Base-by-base conservation (phyloP, 108 stramenopile species). In the Asterionellopsis glacialis region DNA sequence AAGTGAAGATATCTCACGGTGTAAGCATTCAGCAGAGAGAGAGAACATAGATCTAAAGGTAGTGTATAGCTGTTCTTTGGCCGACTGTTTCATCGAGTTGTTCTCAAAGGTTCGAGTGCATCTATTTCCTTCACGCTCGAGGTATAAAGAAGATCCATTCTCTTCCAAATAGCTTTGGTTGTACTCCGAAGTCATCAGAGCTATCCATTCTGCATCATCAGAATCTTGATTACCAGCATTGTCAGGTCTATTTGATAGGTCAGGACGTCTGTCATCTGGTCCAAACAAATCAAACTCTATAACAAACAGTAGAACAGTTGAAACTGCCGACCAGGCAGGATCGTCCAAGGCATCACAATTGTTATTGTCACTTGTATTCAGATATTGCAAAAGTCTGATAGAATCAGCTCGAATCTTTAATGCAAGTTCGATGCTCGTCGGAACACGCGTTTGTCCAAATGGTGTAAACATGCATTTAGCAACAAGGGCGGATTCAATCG, bases 361-460 rank as follows among this genome's bases (percentile, higher is more conserved):
- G 2, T 33, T 7, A 19, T 33, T 40, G 12, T 27, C 33, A 0
- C 39, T 39, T 9, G 54, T 11, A 12, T 38, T 1, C 50, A 63
- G 49, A 27, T 63, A 40, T 24, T 77, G 77, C 13, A 67, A 61
- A 40, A 84, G 55, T n/a, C 81, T 52, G 9, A 70, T 52, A 50
- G 75, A 76, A 50, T 88, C 87, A 0, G 79, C 65, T 27, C 87
- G 64, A 51, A 88, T 72, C 23, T 68, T 57, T 5, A 81, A 16
- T 18, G 81, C 70, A 26, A 75, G 25, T 9, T 48, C 47, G 21
- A 48, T 33, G 33, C 33, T 33, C 2, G 33, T 9, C 9, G 47
- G 16, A 48, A 16, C 47, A 48, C 1, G 5, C 9, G 16, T 7
- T 21, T 16, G 16, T 48, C 21, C 47, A 48, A 19, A 21, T 21